These are phyloP conservation scores for Pseudonectria buxi DNA, from an alignment of 2,329 filamentous ascomycete species.

Conservation along the genomic window DNA sequence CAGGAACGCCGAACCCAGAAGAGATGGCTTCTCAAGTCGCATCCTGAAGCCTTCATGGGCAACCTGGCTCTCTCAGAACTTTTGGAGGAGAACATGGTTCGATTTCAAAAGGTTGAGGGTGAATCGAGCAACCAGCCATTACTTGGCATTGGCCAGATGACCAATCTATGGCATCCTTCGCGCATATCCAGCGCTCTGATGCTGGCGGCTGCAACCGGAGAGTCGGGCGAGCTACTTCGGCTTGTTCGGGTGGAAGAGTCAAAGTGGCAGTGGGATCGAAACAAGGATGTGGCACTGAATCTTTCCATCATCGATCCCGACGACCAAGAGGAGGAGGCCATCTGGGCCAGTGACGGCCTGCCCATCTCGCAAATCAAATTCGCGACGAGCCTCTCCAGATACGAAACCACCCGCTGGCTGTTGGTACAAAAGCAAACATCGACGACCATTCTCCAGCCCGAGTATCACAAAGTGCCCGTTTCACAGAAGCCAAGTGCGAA, in stretches of 20 bases:
- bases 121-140: conserved; percentile 24
- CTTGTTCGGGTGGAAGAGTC: conserved; percentile 45
- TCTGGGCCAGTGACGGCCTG: conserved; percentile 48
- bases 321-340: conserved; percentile 39
- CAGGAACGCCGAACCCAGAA: conserved; percentile 30
- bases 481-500: conserved; percentile 11
- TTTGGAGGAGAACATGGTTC: conserved; percentile 31
- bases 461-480: conserved; percentile 36
- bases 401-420: conserved; percentile 41
- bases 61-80: conserved; percentile 25
- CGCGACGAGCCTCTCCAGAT: conserved; percentile 30
- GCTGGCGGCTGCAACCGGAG: conserved; percentile 47
- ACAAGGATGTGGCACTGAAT: conserved; percentile 39
- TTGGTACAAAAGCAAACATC: conserved; percentile 46
- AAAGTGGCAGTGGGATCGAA: conserved; percentile 46
- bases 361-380: conserved; percentile 48
- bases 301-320: conserved; percentile 36
- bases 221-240: conserved; percentile 51
- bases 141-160: conserved; percentile 51
- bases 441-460: conserved; percentile 46
- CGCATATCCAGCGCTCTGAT: conserved; percentile 24
- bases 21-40: conserved; percentile 43
- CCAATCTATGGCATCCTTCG: conserved; percentile 30
- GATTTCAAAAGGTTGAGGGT: conserved; percentile 22
- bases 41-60: conserved; percentile 44